A percentile compares a stretch with the other conserved stretches of the same genome.
These are phyloP conservation scores for Aureobasidium sp. DNA, from an alignment of 2,329 filamentous ascomycete genomes.

Conservation along the genomic window DNA sequence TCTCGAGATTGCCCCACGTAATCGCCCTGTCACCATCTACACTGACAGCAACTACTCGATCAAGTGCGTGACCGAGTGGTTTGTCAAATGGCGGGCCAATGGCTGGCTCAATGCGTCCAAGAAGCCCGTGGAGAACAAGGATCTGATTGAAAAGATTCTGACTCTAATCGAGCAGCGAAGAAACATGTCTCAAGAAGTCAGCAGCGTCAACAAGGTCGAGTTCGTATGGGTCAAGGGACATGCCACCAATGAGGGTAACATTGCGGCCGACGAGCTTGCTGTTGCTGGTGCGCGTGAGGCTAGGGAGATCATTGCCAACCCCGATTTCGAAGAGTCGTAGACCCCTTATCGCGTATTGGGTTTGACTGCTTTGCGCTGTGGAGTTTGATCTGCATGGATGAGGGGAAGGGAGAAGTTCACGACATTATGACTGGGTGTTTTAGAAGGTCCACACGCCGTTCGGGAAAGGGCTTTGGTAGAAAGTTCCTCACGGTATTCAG, in stretches of 20 bases:
- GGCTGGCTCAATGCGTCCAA: slow-evolving; percentile 67
- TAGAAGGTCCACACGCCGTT: neutral
- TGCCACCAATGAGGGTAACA: slow-evolving; percentile 61
- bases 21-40: slow-evolving; percentile 64
- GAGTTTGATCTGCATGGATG: slow-evolving; percentile 6
- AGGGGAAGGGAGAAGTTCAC: neutral
- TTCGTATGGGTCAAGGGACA: slow-evolving; percentile 94
- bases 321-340: slow-evolving; percentile 5
- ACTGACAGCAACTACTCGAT: slow-evolving; percentile 91
- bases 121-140: slow-evolving; percentile 74
- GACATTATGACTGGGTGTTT: neutral
- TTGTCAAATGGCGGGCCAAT: slow-evolving; percentile 63
- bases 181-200: slow-evolving; percentile 42
- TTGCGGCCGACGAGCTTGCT: slow-evolving; percentile 70
- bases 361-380: neutral
- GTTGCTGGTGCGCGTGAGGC: slow-evolving; percentile 52
- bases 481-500: neutral
- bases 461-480: neutral
- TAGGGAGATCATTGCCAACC: slow-evolving; percentile 4
- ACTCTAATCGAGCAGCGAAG: slow-evolving; percentile 57
- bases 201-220: slow-evolving; percentile 30
- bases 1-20: slow-evolving; percentile 62
- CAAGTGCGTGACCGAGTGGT: slow-evolving; percentile 82
- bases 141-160: slow-evolving; percentile 68
- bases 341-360: neutral